Evolutionary conservation across 805 yeast species (phyloP), one percentile per base, ranked within the genome.

Genomic region (Naumovozyma dairenensis): DNA sequence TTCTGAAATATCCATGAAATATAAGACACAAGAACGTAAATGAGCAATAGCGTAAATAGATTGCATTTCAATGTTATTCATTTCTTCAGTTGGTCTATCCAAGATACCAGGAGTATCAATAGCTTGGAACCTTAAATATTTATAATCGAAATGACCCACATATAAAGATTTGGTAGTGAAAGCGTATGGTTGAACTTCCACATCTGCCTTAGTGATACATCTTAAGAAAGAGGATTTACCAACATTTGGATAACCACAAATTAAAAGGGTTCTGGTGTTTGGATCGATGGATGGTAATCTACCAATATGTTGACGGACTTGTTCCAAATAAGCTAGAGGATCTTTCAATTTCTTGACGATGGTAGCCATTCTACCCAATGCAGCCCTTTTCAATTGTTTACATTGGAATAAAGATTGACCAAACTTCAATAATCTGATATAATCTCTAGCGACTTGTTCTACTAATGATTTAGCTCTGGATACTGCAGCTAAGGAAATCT

Each of bases 51-150:
- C 98, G 55, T 92, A 92, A 55, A 92, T 92, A 32, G 94, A 82
- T 68, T 92, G 99, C 98, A 92, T 92, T 69, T 92, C 99, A 62
- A 92, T 92, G 65, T 92, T 92, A 70, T 92, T 92, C 99, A 92
- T 92, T 60, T 92, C 98, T 63, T 92, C 99, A 29, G 96, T 86
- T 40, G 98, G 98, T 62, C 97, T 78, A 64, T 92, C 99, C 59
- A 92, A 70, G 53, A 92, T 87, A 69, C 99, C 99, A 21, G 99
- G 98, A 25, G 98, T 92, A 64, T 92, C 99, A 56, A 92, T 92
- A 36, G 97, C 98, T 69, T 92, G 99, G 69, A 92, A 92, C 55
- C 99, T 73, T 55, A 92, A 69, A 62, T 92, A 93, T 66, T 92
- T 92, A 69, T 92, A 92, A 66, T 92, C 99, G 59, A 92, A 92